Conservation (phyloP, 2,329 filamentous ascomycete species). For the Colletotrichum musicola region DNA sequence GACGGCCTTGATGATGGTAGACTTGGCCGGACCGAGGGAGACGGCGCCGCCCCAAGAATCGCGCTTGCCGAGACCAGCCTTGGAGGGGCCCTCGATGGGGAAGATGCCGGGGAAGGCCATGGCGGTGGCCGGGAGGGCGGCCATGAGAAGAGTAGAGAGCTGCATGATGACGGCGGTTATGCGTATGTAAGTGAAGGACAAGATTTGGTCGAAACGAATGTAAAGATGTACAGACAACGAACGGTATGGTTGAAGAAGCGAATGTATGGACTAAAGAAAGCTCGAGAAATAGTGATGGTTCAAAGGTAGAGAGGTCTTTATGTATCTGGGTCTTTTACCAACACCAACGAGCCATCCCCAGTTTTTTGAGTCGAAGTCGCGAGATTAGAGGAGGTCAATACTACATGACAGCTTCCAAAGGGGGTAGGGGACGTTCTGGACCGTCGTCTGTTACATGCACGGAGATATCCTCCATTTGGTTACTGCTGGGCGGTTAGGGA, state of each 20-base stretch:
- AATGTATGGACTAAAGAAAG: neutral
- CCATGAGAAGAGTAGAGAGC: constrained; percentile 22
- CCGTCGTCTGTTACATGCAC: neutral
- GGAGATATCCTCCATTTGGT: constrained; percentile 8
- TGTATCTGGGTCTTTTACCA: neutral
- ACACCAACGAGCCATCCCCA: neutral
- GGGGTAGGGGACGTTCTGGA: constrained; percentile 5
- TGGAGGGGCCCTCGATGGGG: constrained; percentile 23
- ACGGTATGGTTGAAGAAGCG: constrained; percentile 16
- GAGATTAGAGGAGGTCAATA: constrained; percentile 23
- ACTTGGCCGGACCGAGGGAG: constrained; percentile 26
- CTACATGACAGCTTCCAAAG: constrained; percentile 10
- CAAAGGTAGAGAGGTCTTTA: constrained; percentile 1
- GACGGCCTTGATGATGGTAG: constrained; percentile 53
- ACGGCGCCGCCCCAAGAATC: constrained; percentile 29
- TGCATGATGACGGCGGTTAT: constrained; percentile 15
- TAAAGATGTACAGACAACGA: constrained; percentile 11
- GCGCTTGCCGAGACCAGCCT: constrained; percentile 20
- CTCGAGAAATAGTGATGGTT: neutral
- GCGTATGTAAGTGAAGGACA: neutral
- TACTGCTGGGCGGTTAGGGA: neutral
- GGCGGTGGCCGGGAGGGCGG: constrained; percentile 18
- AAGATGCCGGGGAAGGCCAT: constrained; percentile 29
- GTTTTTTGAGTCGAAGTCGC: neutral
- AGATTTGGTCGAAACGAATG: constrained; percentile 8